Conservation (phyloP, 345 rosid genomes). For the Melaleuca alternifolia region DNA sequence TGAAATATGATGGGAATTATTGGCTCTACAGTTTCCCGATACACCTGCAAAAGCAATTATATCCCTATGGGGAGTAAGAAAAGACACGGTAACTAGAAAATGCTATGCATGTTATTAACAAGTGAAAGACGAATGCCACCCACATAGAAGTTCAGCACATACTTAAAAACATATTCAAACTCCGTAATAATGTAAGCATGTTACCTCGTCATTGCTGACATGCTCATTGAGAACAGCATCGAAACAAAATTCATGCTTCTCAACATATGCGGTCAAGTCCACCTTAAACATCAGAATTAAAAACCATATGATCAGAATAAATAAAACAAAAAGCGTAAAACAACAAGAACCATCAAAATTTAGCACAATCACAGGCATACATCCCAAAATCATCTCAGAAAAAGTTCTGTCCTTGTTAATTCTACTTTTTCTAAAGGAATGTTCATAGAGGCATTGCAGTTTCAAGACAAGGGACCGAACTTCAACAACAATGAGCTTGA, state of each 20-base stretch:
- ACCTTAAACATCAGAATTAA: constrained; percentile 34
- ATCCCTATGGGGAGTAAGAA: background rate
- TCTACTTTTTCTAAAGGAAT: background rate
- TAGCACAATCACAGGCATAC: background rate
- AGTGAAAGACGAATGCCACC: background rate
- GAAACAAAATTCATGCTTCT: constrained; percentile 96
- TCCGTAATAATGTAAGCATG: background rate
- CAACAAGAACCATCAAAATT: background rate
- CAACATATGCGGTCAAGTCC: constrained; percentile 98
- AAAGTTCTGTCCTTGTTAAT: background rate
- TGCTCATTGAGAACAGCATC: constrained; percentile 92
- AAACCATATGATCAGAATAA: background rate
- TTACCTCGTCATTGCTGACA: constrained; percentile 88
- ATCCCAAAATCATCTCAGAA: background rate
- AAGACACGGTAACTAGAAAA: background rate
- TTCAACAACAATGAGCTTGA: background rate
- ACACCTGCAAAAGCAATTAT: constrained; percentile 42
- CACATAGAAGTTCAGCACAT: background rate
- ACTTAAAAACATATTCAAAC: background rate
- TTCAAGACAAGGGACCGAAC: background rate
- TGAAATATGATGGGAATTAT: constrained; percentile 87
- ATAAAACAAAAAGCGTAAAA: background rate
- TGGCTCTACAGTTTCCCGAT: constrained; percentile 82
- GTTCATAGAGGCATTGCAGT: background rate
- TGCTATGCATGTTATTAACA: background rate